Conservation (phyloP, 345 rosid genomes). For the Citrus medica region DNA sequence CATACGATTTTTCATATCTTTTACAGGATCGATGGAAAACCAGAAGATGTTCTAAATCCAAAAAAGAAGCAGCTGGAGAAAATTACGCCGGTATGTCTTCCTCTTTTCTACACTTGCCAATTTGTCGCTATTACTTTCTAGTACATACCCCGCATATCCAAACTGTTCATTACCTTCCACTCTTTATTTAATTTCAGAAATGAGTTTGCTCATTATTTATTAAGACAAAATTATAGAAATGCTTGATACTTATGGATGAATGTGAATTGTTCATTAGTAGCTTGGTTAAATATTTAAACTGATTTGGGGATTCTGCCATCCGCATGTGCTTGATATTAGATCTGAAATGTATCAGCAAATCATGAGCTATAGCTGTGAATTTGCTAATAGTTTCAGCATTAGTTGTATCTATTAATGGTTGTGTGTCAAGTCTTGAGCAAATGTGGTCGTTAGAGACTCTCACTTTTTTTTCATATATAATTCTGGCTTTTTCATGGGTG, state of each 20-base stretch:
- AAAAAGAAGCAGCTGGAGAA: constrained; percentile 96
- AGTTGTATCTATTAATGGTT: neutral
- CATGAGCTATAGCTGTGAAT: neutral
- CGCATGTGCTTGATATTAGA: neutral
- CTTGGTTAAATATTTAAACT: neutral
- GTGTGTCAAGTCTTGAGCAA: neutral
- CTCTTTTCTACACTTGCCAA: neutral
- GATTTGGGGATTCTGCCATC: neutral
- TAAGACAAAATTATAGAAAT: neutral
- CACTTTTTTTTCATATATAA: neutral
- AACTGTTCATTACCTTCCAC: neutral
- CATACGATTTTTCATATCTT: constrained; percentile 2
- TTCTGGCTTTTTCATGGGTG: constrained; percentile 24
- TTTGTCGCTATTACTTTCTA: neutral
- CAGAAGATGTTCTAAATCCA: constrained; percentile 93
- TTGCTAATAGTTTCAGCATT: neutral
- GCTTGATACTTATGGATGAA: neutral
- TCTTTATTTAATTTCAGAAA: neutral
- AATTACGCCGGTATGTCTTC: constrained; percentile 72
- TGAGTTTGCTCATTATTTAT: neutral
- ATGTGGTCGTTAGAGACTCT: neutral
- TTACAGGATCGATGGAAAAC: constrained; percentile 83
- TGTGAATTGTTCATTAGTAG: neutral
- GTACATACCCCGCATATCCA: neutral
- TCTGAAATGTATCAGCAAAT: neutral